Evolutionary conservation across 163 green algal genomes (phyloP).

Genomic region (Picocystis sp.): DNA sequence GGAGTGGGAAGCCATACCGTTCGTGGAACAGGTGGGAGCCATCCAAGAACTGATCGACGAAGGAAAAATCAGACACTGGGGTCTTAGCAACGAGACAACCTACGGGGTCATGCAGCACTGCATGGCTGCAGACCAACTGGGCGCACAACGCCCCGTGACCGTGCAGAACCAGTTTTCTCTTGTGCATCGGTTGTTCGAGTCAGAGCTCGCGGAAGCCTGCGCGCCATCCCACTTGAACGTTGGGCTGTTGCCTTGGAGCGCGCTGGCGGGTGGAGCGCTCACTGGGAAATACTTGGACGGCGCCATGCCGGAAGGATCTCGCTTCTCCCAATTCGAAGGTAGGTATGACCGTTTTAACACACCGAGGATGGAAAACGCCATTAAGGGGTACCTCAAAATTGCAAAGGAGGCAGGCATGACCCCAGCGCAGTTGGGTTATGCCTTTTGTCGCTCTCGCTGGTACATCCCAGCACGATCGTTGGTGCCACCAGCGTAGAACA

Average conservation of each 20-base stretch:
- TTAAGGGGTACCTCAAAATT: conserved; percentile 21
- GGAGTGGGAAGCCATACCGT: conserved; percentile 23
- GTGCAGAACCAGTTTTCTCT: conserved; percentile 61
- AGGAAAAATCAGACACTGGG: conserved; percentile 76
- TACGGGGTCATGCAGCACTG: conserved; percentile 40
- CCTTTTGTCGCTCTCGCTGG: conserved; percentile 39
- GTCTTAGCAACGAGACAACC: conserved; percentile 79
- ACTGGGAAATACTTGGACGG: conserved; percentile 63
- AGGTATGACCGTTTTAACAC: conserved; percentile 5
- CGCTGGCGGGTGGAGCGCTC: conserved; percentile 55
- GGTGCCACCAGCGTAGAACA: conserved; percentile 54
- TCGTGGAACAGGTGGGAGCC: conserved; percentile 60
- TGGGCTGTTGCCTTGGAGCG: conserved; percentile 65
- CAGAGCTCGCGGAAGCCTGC: conserved; percentile 33
- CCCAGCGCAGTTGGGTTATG: conserved; percentile 55
- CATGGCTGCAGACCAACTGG: conserved; percentile 36
- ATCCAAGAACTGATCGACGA: conserved; percentile 60
- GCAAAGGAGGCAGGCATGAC: conserved; percentile 50
- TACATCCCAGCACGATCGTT: conserved; percentile 61
- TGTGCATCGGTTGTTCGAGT: conserved; percentile 37
- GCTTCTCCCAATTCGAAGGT: conserved; percentile 38
- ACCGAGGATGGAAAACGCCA: conserved; percentile 6
- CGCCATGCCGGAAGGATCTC: conserved; percentile 10
- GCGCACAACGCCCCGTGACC: conserved; percentile 42
- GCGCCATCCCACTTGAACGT: conserved; percentile 36